Percentiles rank a stretch among this genome's conserved stretches.
Evolutionary conservation across 352 stramenopile species (phyloP).

Genomic region (Detonula confervacea): DNA sequence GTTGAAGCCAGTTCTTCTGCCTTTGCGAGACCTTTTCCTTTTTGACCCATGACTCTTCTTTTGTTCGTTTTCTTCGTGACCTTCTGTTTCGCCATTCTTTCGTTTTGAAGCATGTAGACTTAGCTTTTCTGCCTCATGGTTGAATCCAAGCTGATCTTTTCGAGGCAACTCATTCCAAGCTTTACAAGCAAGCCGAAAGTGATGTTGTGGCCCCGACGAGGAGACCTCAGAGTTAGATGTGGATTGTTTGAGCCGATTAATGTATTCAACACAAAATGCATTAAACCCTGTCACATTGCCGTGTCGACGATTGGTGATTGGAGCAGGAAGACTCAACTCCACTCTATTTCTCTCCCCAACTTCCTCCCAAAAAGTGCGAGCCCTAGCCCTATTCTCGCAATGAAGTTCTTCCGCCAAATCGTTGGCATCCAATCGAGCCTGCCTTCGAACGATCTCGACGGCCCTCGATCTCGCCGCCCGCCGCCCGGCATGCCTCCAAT

Average conservation of each 20-base stretch:
- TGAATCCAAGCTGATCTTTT: constrained; percentile 9
- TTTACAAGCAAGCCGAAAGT: constrained; percentile 14
- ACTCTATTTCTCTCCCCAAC: background rate
- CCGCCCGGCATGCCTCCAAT: background rate
- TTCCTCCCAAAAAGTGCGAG: constrained; percentile 7
- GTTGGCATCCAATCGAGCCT: constrained; percentile 16
- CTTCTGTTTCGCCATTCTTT: constrained; percentile 4
- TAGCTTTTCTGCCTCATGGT: constrained; percentile 5
- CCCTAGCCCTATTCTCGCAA: constrained; percentile 17
- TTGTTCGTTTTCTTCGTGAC: too few species aligned
- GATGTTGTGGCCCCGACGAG: background rate
- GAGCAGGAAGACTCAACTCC: too few species aligned
- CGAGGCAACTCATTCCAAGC: constrained; percentile 8
- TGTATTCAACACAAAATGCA: constrained; percentile 21
- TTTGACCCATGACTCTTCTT: background rate
- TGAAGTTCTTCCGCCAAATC: constrained; percentile 13
- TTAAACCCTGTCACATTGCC: constrained; percentile 14
- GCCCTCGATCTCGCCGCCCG: background rate
- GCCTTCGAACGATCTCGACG: background rate
- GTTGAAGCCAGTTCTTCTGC: constrained; percentile 33
- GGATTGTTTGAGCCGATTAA: constrained; percentile 4
- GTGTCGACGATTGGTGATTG: too few species aligned
- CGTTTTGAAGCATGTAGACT: too few species aligned
- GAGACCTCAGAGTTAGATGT: constrained; percentile 1
- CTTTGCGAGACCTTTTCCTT: background rate